These are phyloP conservation scores for Actinomucor elegans DNA, from an alignment of 371 early-diverging fungal genomes.

Conservation along the genomic window DNA sequence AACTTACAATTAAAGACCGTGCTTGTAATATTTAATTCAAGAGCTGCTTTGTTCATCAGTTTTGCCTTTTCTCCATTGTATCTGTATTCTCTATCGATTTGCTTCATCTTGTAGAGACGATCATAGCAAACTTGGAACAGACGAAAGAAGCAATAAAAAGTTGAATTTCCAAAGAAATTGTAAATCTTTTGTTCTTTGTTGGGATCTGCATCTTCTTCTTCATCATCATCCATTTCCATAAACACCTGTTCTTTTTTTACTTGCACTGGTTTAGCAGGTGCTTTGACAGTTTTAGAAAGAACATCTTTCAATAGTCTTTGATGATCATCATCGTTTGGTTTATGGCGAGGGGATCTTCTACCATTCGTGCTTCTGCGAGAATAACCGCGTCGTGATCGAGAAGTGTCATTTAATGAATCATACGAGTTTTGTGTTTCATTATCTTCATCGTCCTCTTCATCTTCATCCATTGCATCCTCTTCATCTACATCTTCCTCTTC, in stretches of 20 bases:
- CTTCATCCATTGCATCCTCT: not conserved
- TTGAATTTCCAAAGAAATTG: constrained; percentile 72
- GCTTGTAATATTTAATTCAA: constrained; percentile 3
- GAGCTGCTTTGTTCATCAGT: constrained; percentile 54
- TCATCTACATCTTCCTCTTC: constrained; percentile 19
- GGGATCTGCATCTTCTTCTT: constrained; percentile 3
- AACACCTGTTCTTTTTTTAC: not conserved
- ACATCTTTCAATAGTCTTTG: constrained; percentile 22
- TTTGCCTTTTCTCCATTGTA: constrained; percentile 54
- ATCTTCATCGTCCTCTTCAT: constrained; percentile 7
- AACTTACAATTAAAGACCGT: constrained; percentile 25
- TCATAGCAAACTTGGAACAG: constrained; percentile 76
- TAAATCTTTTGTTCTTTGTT: constrained; percentile 33
- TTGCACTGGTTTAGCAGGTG: not conserved
- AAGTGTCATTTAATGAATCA: constrained; percentile 11
- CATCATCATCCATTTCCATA: not conserved
- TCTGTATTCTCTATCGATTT: constrained; percentile 57
- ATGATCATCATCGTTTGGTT: constrained; percentile 17
- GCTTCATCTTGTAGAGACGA: constrained; percentile 81
- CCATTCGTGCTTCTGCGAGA: constrained; percentile 4
- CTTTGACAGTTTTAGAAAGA: constrained; percentile 15
- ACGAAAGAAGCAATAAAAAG: constrained; percentile 86
- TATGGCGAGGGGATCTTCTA: constrained; percentile 17
- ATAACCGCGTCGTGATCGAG: not conserved
- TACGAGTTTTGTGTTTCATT: constrained; percentile 14